Percentiles rank a stretch among this genome's conserved stretches.
phyloP scores from a whole-genome alignment of 257 asterid species.

The Gentiana straminea region DNA sequence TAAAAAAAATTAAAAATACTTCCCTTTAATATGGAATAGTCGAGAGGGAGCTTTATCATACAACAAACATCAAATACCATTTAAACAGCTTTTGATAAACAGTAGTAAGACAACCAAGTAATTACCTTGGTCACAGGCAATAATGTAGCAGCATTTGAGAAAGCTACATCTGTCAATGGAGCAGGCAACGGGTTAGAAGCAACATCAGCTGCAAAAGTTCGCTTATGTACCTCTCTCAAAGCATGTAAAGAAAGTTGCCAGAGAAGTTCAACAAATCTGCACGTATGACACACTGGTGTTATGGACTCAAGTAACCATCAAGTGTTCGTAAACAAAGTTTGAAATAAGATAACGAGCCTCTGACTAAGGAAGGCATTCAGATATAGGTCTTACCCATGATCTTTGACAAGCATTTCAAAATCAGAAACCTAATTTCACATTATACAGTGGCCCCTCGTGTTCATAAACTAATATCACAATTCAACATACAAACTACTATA shows the following conservation, averaged over 20 bases:
- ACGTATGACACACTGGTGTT: conserved; percentile 11
- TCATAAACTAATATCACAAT: too few species aligned
- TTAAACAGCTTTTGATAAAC: conserved; percentile 3
- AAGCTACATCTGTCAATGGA: conserved; percentile 96
- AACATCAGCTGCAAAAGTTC: conserved; percentile 79
- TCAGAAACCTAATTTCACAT: too few species aligned
- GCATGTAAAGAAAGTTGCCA: conserved; percentile 99
- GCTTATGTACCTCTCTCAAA: conserved; percentile 90
- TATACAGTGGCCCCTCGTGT: too few species aligned
- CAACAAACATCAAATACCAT: not conserved
- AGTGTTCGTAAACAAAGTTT: too few species aligned
- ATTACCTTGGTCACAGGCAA: conserved; percentile 92
- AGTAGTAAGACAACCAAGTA: too few species aligned
- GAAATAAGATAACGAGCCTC: too few species aligned
- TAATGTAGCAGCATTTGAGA: conserved; percentile 94
- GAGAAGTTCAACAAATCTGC: conserved; percentile 87
- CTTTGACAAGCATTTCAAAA: too few species aligned
- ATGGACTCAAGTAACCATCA: conserved; percentile 3
- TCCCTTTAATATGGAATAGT: too few species aligned
- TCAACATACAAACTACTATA: too few species aligned
- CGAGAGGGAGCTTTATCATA: not conserved
- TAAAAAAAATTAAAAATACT: too few species aligned
- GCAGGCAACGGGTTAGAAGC: conserved; percentile 90
- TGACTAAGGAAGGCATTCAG: too few species aligned
- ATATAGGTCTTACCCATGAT: too few species aligned